These are phyloP conservation scores for Clathrus columnatus DNA, from an alignment of 768 basidiomycete genomes.

Conservation along the genomic window DNA sequence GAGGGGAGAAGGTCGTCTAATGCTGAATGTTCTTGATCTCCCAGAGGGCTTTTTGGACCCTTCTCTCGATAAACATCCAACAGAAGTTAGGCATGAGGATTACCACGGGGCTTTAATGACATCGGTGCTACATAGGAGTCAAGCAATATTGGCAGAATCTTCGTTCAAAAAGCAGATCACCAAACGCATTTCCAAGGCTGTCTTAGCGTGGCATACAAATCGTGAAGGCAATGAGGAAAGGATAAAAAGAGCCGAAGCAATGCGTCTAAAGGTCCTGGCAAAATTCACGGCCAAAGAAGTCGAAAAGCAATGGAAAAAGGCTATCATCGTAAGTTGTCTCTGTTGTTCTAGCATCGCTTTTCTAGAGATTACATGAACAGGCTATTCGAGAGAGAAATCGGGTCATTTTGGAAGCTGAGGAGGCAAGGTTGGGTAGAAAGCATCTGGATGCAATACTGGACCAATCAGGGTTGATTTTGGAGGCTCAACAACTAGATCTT, in stretches of 20 bases:
- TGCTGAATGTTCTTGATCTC: conserved; percentile 20
- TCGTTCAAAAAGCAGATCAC: conserved; percentile 41
- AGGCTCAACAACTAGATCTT: conserved; percentile 72
- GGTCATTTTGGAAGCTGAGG: conserved; percentile 60
- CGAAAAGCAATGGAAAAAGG: conserved; percentile 78
- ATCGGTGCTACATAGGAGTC: conserved; percentile 1
- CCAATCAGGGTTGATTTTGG: conserved; percentile 79
- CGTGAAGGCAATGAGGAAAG: conserved; percentile 63
- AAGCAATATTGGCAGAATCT: conserved; percentile 25
- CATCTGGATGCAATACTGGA: conserved; percentile 87
- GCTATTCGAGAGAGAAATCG: conserved; percentile 67
- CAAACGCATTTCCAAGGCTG: conserved; percentile 49
- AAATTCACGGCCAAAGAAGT: conserved; percentile 67
- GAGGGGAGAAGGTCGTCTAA: conserved; percentile 39
- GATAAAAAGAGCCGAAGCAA: conserved; percentile 64
- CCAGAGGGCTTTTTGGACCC: conserved; percentile 22
- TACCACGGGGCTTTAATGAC: conserved; percentile 18
- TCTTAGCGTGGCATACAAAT: conserved; percentile 44
- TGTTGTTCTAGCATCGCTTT: conserved; percentile 1
- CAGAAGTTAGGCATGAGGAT: conserved; percentile 16
- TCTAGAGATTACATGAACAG: conserved; percentile 25
- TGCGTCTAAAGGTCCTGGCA: conserved; percentile 53
- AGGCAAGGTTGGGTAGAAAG: conserved; percentile 67
- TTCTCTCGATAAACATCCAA: neutral
- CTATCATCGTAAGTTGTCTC: conserved; percentile 56